These are phyloP conservation scores for Debaryomyces tyrocola DNA, from an alignment of 805 yeast genomes.

Conservation along the genomic window DNA sequence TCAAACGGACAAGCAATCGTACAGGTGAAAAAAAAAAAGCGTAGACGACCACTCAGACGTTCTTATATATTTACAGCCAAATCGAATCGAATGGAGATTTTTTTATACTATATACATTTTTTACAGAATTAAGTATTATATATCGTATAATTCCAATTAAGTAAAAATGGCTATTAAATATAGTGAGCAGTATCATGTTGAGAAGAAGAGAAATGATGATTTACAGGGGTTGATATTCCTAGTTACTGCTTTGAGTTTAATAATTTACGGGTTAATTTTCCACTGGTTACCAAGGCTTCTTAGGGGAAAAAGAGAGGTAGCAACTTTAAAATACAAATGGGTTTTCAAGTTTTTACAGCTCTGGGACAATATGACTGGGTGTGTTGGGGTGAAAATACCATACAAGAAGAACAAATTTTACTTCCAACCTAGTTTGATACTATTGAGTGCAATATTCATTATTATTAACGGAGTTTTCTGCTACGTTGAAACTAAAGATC, in stretches of 20 bases:
- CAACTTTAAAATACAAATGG: conserved; percentile 11
- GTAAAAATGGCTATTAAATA: conserved; percentile 26
- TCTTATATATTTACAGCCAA: too few relatives aligned
- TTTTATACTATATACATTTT: background rate
- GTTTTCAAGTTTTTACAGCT: conserved; percentile 26
- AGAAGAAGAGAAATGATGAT: conserved; percentile 32
- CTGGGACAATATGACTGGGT: conserved; percentile 29
- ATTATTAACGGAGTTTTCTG: conserved; percentile 30
- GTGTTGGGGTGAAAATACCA: conserved; percentile 22
- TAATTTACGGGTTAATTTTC: conserved; percentile 41
- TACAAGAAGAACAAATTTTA: conserved; percentile 19
- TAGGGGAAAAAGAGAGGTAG: conserved; percentile 20
- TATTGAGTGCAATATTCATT: conserved; percentile 26
- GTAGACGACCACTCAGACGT: too few relatives aligned
- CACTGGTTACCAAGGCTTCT: conserved; percentile 41
- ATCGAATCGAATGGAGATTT: too few relatives aligned
- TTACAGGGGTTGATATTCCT: conserved; percentile 38
- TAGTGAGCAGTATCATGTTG: conserved; percentile 37
- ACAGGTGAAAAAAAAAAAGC: too few relatives aligned
- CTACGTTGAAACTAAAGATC: conserved; percentile 32
- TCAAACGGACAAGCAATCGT: too few relatives aligned
- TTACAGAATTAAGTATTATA: background rate
- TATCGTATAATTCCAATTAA: background rate
- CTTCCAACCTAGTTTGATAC: conserved; percentile 42
- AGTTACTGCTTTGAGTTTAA: conserved; percentile 22